Base-by-base conservation (phyloP, 345 rosid genomes). In the Boechera retrofracta region DNA sequence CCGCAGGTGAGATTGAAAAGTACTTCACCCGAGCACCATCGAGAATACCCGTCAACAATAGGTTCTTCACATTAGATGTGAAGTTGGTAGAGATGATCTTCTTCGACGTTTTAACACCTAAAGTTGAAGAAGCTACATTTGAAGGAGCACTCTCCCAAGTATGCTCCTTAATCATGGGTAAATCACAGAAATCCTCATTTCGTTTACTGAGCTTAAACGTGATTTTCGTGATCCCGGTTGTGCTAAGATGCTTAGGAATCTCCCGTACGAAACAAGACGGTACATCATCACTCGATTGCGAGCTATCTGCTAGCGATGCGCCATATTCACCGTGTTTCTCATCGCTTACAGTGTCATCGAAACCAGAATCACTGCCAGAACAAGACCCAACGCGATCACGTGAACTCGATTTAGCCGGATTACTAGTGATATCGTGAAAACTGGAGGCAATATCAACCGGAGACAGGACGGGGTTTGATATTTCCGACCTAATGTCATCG, bases 11-110 rank as follows among this genome's bases (percentile, higher is more conserved):
- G 86, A 79, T 69, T 39, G 89, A 71, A 55, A 87, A 68, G 60
- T 93, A 93, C 86, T 89, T 93, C 58, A 90, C 91, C 28, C 90
- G 89, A 52, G 89, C 89, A 63, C 94, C 91, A 73, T 93, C 91
- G 29, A 90, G 90, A 87, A 88, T 85, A 38, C 73, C 79, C n/a
- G 73, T 67, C 67, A 39, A 29, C 61, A 93, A 81, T 82, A 91
- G 83, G 72, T 88, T 84, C 82, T 91, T 91, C 64, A 91, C 95
- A 79, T 91, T 91, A 55, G 95, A 87, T 71, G 94, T 86, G 74
- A 93, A 91, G 82, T 87, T 84, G 74, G 87, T 83, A 53, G 87
- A 87, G 55, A 86, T 86, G 24, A 87, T 89, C 77, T 85, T 90
- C 77, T 58, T 85, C 68, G 83, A 76, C 44, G 71, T 12, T 78